These are phyloP conservation scores for Candida montana DNA, from an alignment of 805 yeast species.

Conservation along the genomic window DNA sequence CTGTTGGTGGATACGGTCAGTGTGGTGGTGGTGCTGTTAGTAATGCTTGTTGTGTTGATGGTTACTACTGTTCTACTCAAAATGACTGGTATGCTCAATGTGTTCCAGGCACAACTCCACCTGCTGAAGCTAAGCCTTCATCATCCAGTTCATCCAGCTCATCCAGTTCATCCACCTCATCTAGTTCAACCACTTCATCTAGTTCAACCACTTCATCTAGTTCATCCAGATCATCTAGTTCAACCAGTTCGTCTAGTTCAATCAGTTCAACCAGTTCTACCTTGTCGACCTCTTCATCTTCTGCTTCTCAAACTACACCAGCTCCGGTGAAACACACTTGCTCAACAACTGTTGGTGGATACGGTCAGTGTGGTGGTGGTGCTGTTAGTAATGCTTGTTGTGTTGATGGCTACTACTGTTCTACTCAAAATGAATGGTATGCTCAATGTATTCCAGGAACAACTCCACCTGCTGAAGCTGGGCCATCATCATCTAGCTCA, in stretches of 20 bases:
- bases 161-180: too few relatives aligned
- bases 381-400: conserved; percentile 11
- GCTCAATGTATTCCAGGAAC: conserved; percentile 14
- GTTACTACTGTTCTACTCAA: conserved; percentile 8
- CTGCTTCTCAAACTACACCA: too few relatives aligned
- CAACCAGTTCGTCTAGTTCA: too few relatives aligned
- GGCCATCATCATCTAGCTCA: conserved; percentile 1
- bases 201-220: too few relatives aligned
- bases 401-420: conserved; percentile 10
- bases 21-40: conserved; percentile 17
- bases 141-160: too few relatives aligned
- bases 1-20: conserved; percentile 7
- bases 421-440: conserved; percentile 10
- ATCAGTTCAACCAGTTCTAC: too few relatives aligned
- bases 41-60: conserved; percentile 11
- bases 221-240: too few relatives aligned
- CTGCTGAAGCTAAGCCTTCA: conserved; percentile 1
- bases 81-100: conserved; percentile 10
- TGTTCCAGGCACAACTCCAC: conserved; percentile 5
- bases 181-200: too few relatives aligned
- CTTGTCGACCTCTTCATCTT: too few relatives aligned
- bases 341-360: neutral
- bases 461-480: too few relatives aligned
- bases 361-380: conserved; percentile 18
- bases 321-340: too few relatives aligned